These are phyloP conservation scores for Paramyrothecium roridum DNA, from an alignment of 2,329 filamentous ascomycete genomes.

Conservation along the genomic window DNA sequence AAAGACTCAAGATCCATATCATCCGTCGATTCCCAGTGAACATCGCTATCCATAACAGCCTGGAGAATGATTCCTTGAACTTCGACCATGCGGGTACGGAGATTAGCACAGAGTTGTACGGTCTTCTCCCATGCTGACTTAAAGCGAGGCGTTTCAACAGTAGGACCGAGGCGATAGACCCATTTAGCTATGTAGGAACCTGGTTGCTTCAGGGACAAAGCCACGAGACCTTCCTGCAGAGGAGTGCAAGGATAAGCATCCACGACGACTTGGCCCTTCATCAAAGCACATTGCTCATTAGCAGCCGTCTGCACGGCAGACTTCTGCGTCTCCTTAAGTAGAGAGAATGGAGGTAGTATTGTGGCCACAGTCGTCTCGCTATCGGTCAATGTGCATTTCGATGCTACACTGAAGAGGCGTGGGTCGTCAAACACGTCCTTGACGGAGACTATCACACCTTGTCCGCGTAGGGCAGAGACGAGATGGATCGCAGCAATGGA, in stretches of 20 bases:
- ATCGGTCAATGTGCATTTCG: conserved; percentile 3
- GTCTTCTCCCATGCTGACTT: conserved; percentile 8
- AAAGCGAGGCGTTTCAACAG: conserved; percentile 1
- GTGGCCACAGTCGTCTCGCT: conserved; percentile 9
- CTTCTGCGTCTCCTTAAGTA: conserved; percentile 9
- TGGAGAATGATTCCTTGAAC: background rate
- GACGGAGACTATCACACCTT: conserved; percentile 2
- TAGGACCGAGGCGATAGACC: background rate
- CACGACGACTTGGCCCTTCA: conserved; percentile 2
- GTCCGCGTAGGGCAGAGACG: conserved; percentile 3
- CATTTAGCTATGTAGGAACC: conserved; percentile 31
- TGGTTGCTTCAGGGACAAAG: conserved; percentile 21
- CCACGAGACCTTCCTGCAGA: conserved; percentile 10
- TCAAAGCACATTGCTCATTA: conserved; percentile 9
- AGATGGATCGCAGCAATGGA: conserved; percentile 10
- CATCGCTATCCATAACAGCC: background rate
- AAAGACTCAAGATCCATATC: background rate
- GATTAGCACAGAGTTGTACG: background rate
- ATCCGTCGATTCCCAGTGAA: background rate
- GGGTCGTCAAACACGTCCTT: conserved; percentile 7
- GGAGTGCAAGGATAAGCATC: conserved; percentile 36
- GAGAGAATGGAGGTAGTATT: conserved; percentile 29
- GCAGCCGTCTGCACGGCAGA: background rate
- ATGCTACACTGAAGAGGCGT: conserved; percentile 32
- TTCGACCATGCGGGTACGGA: conserved; percentile 7